Evolutionary conservation across 768 basidiomycete species (phyloP).

Genomic region (Pulveroboletus sp.): DNA sequence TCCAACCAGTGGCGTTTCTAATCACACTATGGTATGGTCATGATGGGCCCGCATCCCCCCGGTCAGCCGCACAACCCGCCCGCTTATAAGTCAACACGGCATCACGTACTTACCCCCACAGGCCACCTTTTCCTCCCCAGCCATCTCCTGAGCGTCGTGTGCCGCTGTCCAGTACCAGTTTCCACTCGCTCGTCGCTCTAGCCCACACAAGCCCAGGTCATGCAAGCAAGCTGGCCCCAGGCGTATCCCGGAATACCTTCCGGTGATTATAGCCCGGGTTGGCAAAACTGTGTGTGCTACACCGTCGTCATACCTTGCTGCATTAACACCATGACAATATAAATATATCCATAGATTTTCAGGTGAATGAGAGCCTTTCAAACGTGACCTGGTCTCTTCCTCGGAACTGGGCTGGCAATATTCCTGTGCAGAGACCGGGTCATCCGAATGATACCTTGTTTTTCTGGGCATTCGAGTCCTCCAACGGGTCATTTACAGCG

Average conservation of each 20-base stretch:
- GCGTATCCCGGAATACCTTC: slow-evolving; percentile 40
- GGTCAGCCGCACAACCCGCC: not conserved
- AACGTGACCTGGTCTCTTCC: slow-evolving; percentile 49
- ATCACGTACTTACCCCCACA: too few relatives aligned
- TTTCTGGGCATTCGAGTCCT: slow-evolving; percentile 59
- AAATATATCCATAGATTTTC: slow-evolving; percentile 42
- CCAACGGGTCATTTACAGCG: slow-evolving; percentile 49
- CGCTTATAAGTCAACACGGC: not conserved
- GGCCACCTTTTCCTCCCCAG: not conserved
- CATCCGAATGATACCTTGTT: slow-evolving; percentile 65
- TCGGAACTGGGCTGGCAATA: slow-evolving; percentile 57
- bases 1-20: not conserved
- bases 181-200: not conserved
- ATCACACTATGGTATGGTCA: not conserved
- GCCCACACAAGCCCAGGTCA: not conserved
- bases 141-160: not conserved
- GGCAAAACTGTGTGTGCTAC: slow-evolving; percentile 52
- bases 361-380: slow-evolving; percentile 49
- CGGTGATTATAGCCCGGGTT: slow-evolving; percentile 47
- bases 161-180: not conserved
- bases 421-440: slow-evolving; percentile 51
- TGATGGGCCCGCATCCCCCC: not conserved
- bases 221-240: slow-evolving; percentile 29
- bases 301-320: not conserved
- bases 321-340: not conserved